These are phyloP conservation scores for Nepenthes gracilis DNA, from an alignment of 148 eudicot species.

Conservation along the genomic window DNA sequence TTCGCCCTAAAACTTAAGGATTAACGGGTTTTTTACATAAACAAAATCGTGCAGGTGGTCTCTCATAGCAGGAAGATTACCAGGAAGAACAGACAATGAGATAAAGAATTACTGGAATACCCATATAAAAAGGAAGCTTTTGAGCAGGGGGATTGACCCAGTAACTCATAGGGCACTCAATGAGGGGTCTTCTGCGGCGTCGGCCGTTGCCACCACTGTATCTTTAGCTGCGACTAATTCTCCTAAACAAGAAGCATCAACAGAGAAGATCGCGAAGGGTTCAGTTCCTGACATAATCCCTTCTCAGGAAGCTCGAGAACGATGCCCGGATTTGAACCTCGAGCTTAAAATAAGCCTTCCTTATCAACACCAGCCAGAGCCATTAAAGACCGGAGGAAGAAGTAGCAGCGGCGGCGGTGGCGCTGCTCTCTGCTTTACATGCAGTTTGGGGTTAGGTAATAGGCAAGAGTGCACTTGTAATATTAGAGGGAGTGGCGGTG, in stretches of 20 bases:
- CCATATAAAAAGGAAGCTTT: constrained; percentile 55
- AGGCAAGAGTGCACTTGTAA: constrained; percentile 1
- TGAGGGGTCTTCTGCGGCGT: constrained; percentile 7
- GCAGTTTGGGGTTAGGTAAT: not conserved
- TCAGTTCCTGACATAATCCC: not conserved
- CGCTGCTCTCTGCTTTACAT: not conserved
- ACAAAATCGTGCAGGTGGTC: constrained; percentile 35
- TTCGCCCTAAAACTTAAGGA: too few relatives aligned
- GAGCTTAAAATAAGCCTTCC: constrained; percentile 12
- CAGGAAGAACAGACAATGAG: constrained; percentile 67
- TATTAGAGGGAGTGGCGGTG: not conserved
- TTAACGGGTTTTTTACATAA: too few relatives aligned
- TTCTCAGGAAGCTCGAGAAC: not conserved
- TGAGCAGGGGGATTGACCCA: constrained; percentile 57
- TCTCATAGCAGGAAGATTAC: constrained; percentile 56
- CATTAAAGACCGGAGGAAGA: not conserved
- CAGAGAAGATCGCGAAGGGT: not conserved
- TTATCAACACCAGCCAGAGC: constrained; percentile 1
- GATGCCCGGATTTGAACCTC: constrained; percentile 8
- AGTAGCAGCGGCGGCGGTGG: not conserved
- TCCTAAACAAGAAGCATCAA: not conserved
- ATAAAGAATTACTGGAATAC: constrained; percentile 72
- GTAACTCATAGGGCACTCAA: constrained; percentile 39
- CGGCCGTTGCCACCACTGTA: not conserved
- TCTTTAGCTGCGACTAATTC: not conserved